Evolutionary conservation across 495 filamentous ascomycete species (phyloP).

Genomic region (Annulohypoxylon bovei): DNA sequence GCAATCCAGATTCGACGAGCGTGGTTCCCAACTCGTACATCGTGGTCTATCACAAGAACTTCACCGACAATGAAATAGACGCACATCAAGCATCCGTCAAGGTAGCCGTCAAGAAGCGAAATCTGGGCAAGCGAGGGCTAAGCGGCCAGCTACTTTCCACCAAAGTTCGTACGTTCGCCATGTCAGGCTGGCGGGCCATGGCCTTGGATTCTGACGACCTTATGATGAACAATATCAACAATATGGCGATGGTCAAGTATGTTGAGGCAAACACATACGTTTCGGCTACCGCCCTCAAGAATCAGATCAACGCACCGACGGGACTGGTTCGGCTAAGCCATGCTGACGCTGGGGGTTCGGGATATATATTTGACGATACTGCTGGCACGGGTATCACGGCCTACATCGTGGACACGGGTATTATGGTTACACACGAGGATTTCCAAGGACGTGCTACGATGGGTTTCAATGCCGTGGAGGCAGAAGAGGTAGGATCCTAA

Average conservation of each 20-base stretch:
- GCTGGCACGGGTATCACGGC: conserved; percentile 59
- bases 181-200: conserved; percentile 60
- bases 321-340: conserved; percentile 58
- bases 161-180: conserved; percentile 52
- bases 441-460: conserved; percentile 58
- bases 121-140: conserved; percentile 55
- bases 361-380: conserved; percentile 57
- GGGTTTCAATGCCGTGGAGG: conserved; percentile 43
- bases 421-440: conserved; percentile 55
- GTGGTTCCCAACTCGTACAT: conserved; percentile 59
- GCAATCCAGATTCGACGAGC: conserved; percentile 52
- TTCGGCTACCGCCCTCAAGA: conserved; percentile 44
- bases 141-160: conserved; percentile 54
- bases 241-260: conserved; percentile 57
- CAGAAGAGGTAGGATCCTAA: conserved; percentile 34
- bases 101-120: conserved; percentile 57
- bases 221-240: conserved; percentile 56
- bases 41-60: conserved; percentile 61
- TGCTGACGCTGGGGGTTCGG: conserved; percentile 36
- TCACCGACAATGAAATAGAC: conserved; percentile 51
- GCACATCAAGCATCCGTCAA: conserved; percentile 54
- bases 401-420: conserved; percentile 63
- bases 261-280: conserved; percentile 59
- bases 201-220: conserved; percentile 59
- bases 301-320: conserved; percentile 53